Evolutionary conservation across 2,329 filamentous ascomycete genomes (phyloP).

Genomic region (Geosmithia morbida): DNA sequence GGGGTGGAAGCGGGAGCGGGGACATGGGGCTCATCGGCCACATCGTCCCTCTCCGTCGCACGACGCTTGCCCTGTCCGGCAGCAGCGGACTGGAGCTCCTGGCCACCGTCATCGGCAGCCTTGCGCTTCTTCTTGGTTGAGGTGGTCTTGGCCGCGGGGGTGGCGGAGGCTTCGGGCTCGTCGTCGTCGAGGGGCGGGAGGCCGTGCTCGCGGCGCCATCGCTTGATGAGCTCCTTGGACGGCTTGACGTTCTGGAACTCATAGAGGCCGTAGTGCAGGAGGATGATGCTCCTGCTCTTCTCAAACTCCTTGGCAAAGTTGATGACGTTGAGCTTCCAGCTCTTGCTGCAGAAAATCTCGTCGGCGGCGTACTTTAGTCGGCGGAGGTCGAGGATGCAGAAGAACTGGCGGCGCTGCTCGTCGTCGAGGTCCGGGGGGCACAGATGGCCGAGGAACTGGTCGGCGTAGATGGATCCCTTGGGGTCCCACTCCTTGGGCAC

Average conservation of each 20-base stretch:
- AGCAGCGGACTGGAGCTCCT: constrained; percentile 17
- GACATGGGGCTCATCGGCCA: constrained; percentile 7
- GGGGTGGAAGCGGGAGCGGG: constrained; percentile 4
- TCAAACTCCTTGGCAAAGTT: constrained; percentile 52
- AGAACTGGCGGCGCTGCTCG: constrained; percentile 45
- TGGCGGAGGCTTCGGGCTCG: constrained; percentile 13
- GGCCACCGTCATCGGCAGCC: constrained; percentile 34
- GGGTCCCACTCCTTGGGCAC: constrained; percentile 36
- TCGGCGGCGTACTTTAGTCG: constrained; percentile 47
- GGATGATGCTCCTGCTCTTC: constrained; percentile 46
- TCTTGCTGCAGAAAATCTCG: constrained; percentile 44
- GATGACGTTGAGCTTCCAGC: constrained; percentile 47
- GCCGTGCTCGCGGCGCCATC: constrained; percentile 42
- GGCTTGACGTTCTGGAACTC: constrained; percentile 49
- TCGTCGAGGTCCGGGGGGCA: constrained; percentile 44
- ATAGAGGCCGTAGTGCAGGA: constrained; percentile 46
- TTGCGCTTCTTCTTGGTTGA: constrained; percentile 37
- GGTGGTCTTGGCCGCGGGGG: constrained; percentile 1
- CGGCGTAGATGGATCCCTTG: constrained; percentile 42
- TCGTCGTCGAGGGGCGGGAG: constrained; percentile 33
- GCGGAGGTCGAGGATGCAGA: constrained; percentile 46
- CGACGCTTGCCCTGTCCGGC: constrained; percentile 34
- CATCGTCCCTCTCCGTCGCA: constrained; percentile 22
- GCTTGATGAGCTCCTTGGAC: constrained; percentile 39
- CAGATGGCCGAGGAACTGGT: constrained; percentile 42